phyloP scores from a whole-genome alignment of 495 filamentous ascomycete genomes.

The Friedmanniomyces simplex region DNA sequence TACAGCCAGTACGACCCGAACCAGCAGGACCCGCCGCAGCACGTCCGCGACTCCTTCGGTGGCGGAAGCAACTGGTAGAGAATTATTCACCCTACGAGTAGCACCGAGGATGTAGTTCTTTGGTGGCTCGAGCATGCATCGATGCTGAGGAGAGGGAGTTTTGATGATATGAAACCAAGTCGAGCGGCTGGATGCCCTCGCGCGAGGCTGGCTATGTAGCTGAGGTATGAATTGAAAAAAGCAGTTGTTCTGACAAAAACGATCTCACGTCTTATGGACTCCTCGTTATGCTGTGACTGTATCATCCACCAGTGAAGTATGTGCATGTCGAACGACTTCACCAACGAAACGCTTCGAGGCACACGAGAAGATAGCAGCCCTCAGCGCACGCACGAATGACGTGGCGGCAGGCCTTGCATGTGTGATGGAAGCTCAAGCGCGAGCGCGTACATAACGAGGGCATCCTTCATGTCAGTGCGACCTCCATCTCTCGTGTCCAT shows the following conservation, averaged over 20 bases:
- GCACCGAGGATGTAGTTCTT: background rate
- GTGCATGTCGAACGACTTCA: too few species aligned
- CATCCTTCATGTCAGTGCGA: too few species aligned
- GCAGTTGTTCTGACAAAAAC: background rate
- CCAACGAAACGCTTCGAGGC: too few species aligned
- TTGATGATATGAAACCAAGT: background rate
- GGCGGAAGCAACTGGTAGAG: constrained; percentile 1
- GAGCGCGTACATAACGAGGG: too few species aligned
- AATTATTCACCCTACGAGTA: background rate
- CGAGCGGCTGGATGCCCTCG: background rate
- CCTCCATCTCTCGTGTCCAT: background rate
- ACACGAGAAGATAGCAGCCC: too few species aligned
- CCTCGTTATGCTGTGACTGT: too few species aligned
- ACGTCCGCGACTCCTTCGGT: background rate
- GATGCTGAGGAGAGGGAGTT: background rate
- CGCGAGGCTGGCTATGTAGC: background rate
- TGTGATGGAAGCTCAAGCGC: too few species aligned
- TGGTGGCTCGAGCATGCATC: background rate
- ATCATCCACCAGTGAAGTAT: too few species aligned
- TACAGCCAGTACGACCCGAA: constrained; percentile 14
- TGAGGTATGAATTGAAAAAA: background rate
- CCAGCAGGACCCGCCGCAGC: constrained; percentile 1
- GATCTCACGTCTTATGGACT: too few species aligned
- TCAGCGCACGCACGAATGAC: too few species aligned
- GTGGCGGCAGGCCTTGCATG: too few species aligned